Conservation (phyloP, 2,329 filamentous ascomycete genomes). For the Incumbomyces lentus region DNA sequence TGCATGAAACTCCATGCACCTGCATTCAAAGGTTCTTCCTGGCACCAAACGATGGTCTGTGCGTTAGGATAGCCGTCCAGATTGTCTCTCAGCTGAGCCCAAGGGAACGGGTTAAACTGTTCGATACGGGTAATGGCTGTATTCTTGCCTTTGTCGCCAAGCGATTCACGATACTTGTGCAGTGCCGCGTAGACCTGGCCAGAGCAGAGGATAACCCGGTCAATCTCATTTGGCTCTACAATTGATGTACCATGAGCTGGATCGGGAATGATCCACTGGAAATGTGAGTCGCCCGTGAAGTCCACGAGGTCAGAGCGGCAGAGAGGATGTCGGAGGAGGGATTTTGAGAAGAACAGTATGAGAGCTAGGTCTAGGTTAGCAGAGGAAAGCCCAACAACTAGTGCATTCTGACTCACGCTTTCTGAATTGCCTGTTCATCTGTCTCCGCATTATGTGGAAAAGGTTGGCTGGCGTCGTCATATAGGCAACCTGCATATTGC, state of each 20-base stretch:
- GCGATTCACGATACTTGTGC: constrained; percentile 78
- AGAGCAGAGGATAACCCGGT: constrained; percentile 86
- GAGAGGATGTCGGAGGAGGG: constrained; percentile 84
- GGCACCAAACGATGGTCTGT: constrained; percentile 92
- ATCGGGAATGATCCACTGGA: constrained; percentile 93
- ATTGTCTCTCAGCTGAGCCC: constrained; percentile 93
- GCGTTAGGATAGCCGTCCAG: constrained; percentile 95
- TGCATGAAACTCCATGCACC: constrained; percentile 97
- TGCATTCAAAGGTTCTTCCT: constrained; percentile 96
- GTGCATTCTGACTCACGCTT: constrained; percentile 64
- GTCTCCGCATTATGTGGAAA: constrained; percentile 91
- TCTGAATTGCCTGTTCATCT: constrained; percentile 98
- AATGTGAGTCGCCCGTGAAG: constrained; percentile 82
- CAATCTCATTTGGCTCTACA: constrained; percentile 72
- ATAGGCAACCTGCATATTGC: constrained; percentile 97
- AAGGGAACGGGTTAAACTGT: constrained; percentile 98
- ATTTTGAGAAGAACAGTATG: constrained; percentile 97
- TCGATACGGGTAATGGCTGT: constrained; percentile 92
- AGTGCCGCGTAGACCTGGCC: constrained; percentile 90
- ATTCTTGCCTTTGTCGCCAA: constrained; percentile 62
- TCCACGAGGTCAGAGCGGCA: constrained; percentile 84
- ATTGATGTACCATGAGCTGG: constrained; percentile 69
- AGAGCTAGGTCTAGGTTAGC: constrained; percentile 50
- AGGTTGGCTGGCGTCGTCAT: constrained; percentile 93
- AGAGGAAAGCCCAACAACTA: background rate